Base-by-base conservation (phyloP, 176 grass and related monocot species). In the Oryza meyeriana region DNA sequence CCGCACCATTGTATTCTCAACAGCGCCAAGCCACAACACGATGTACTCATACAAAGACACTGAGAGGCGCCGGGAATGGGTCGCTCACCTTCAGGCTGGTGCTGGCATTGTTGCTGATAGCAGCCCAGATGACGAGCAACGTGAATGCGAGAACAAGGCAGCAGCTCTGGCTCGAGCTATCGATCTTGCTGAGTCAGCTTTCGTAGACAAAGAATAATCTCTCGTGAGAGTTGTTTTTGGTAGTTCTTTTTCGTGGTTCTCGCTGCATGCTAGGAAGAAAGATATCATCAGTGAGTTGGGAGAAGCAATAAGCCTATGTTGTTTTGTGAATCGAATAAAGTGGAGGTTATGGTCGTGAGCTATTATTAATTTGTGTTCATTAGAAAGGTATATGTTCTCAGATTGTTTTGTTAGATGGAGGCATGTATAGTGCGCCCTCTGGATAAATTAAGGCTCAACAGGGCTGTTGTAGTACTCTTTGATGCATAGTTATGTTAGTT, bases 31-130 rank as follows among this genome's bases (percentile, higher is more conserved):
- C 52, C 77, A 77, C 79, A 83, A 87, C 81, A 90, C 84, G 7
- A 89, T 94, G 92, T 91, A 83, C 52, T 91, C 80, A 0, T 97
- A 92, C 81, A 91, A 89, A 71, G 77, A 41, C n/a, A 68, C 35
- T 2, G 55, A 87, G 77, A 82, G 84, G 50, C 91, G 88, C 12
- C 85, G 87, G 32, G 94, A 97, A 45, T 97, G 94, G 94, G 82
- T 90, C 10, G 94, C 94, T 66, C 94, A 97, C 77, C 88, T 97
- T 44, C 94, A 97, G 79, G 90, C 95, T 62, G 90, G 92, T 64
- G 95, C 92, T 0, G 95, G 92, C 74, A 95, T 98, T 64, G 95
- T 98, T 39, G 95, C 95, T 12, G 95, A 98, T 84, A 98, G 95
- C 74, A 82, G 76, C 45, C 95, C 95, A 25, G 90, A 98, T 1